Evolutionary conservation across 805 yeast genomes (phyloP), one percentile per base, ranked within the genome.

Genomic region (Myxozyma vanderwaltii): DNA sequence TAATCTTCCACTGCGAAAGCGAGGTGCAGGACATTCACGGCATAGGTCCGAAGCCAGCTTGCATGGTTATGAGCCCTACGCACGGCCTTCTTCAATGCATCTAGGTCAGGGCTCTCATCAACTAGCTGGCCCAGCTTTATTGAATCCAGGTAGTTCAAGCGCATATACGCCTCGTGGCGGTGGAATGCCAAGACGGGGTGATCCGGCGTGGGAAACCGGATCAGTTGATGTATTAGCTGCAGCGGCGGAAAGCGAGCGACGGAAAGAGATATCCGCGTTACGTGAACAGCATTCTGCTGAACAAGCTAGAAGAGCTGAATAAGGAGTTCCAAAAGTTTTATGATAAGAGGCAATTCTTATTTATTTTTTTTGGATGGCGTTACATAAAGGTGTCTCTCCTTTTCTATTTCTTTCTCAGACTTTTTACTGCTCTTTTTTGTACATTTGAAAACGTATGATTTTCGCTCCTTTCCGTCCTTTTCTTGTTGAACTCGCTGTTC

Each of bases 1-100:
- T 4, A 40, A 43, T 27, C 13, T 47, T 17, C 35, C 55, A 4
- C 58, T 65, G 38, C 57, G 63, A 38, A 54, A 55, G 21, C 58
- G 66, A 4, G 67, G 62, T 19, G 33, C 50, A 13, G 67, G 67
- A 8, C 67, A 63, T 38, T 6, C 64, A 19, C 58, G 67, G 29
- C 63, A 63, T 33, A 48, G 67, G n/a, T 63, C 66, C 6, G 67
- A 63, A 29, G 66, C 64, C 3, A 59, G 66, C 8, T 35, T 63
- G 29, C 65, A 59, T 24, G 67, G 66, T 1, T 59, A 53, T 33
- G 67, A 63, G 49, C 67, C 66, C 15, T 63, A 63, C 48, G 47
- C 61, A 13, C 58, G 67, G n/a, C 52, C 61, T 17, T 6, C 31
- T 13, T 54, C 58, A 27, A 48, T 33, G 38, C 58, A 54, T 15